Conservation (phyloP, 2,329 filamentous ascomycete species). For the Nothopassalora personata region DNA sequence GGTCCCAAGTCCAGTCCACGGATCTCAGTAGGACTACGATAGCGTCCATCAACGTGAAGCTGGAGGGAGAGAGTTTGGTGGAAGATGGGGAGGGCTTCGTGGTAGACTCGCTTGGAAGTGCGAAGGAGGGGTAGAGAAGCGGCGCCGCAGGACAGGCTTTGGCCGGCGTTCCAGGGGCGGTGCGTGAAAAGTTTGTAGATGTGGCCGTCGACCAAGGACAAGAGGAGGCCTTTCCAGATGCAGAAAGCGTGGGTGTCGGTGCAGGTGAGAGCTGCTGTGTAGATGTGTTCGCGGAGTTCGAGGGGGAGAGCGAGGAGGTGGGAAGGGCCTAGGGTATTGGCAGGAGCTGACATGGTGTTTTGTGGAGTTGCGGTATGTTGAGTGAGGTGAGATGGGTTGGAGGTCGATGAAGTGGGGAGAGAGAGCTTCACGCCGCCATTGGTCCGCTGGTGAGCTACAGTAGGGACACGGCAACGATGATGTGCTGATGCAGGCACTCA, state of each 20-base stretch:
- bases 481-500: background rate
- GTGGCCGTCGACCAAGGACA: slow-evolving; percentile 19
- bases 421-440: background rate
- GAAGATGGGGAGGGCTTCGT: slow-evolving; percentile 43
- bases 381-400: background rate
- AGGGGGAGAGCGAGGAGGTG: slow-evolving; percentile 23
- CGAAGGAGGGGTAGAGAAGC: slow-evolving; percentile 33
- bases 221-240: slow-evolving; percentile 13
- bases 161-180: slow-evolving; percentile 9
- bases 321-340: background rate
- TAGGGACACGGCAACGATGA: background rate
- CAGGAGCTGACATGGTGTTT: background rate
- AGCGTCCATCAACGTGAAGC: slow-evolving; percentile 14
- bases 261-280: slow-evolving; percentile 22
- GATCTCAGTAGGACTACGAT: slow-evolving; percentile 10
- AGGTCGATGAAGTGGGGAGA: background rate
- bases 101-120: slow-evolving; percentile 39
- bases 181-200: slow-evolving; percentile 34
- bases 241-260: slow-evolving; percentile 15
- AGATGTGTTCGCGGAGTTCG: slow-evolving; percentile 31
- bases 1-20: slow-evolving; percentile 13
- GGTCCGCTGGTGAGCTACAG: background rate
- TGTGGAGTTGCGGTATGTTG: background rate
- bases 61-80: slow-evolving; percentile 23
- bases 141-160: slow-evolving; percentile 9